Conservation (phyloP, 192 early-diverging fungal genomes). For the Coemansia pectinata region DNA sequence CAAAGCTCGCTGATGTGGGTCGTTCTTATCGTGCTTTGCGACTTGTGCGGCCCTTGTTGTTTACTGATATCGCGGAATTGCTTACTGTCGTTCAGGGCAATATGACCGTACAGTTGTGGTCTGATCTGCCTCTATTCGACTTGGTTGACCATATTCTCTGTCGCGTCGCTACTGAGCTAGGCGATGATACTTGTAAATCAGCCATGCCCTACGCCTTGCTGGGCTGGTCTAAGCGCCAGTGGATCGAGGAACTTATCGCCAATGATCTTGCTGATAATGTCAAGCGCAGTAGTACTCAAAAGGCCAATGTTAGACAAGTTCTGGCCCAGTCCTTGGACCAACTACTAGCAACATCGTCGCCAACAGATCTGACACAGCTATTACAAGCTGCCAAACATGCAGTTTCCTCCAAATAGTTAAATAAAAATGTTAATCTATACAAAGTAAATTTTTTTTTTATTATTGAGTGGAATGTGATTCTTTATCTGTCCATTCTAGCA, state of each 20-base stretch:
- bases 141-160: conserved; percentile 23
- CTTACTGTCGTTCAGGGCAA: neutral
- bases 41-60: conserved; percentile 35
- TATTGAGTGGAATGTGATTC: neutral
- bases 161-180: conserved; percentile 23
- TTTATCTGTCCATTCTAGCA: conserved; percentile 16
- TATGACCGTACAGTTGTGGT: neutral
- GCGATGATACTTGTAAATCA: neutral
- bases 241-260: conserved; percentile 6
- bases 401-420: no score
- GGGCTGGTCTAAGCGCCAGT: conserved; percentile 16
- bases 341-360: neutral
- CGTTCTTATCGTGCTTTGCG: conserved; percentile 18
- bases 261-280: neutral
- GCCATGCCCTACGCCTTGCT: conserved; percentile 13
- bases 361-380: neutral
- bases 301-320: neutral
- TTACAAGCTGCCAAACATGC: neutral
- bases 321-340: neutral
- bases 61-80: conserved; percentile 19
- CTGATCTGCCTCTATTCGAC: neutral
- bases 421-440: neutral
- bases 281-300: neutral
- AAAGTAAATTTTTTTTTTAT: no score
- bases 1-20: conserved; percentile 12